These are phyloP conservation scores for Boletus tomentosulus DNA, from an alignment of 768 basidiomycete species.

Conservation along the genomic window DNA sequence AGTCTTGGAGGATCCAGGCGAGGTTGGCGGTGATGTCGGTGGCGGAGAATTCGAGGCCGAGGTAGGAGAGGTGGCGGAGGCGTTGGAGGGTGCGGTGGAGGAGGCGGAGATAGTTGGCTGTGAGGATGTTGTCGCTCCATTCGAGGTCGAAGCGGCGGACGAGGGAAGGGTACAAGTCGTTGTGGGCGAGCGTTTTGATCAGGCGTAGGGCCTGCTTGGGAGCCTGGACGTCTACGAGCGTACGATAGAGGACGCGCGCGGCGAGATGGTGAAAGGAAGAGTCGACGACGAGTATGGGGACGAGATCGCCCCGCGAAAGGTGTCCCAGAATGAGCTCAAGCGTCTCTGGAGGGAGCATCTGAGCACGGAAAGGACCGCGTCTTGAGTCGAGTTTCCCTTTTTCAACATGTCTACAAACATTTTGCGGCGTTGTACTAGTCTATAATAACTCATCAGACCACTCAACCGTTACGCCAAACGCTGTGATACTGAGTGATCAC, in stretches of 20 bases:
- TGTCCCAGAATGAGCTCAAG: constrained; percentile 31
- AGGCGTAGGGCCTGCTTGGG: constrained; percentile 34
- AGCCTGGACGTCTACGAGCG: constrained; percentile 33
- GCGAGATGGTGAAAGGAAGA: constrained; percentile 26
- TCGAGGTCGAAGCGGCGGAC: constrained; percentile 49
- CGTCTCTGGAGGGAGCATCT: constrained; percentile 35
- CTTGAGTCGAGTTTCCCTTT: no score
- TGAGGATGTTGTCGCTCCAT: constrained; percentile 35
- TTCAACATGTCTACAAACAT: no score
- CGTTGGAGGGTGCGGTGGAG: constrained; percentile 41
- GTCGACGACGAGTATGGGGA: constrained; percentile 21
- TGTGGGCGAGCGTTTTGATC: constrained; percentile 38
- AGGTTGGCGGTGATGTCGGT: constrained; percentile 32
- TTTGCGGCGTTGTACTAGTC: no score
- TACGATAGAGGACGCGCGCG: constrained; percentile 34
- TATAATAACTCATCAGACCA: no score
- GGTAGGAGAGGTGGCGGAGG: constrained; percentile 37
- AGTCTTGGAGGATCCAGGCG: constrained; percentile 46
- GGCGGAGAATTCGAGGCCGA: constrained; percentile 48
- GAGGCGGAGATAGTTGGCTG: constrained; percentile 46
- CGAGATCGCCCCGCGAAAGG: constrained; percentile 26
- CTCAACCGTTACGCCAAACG: no score
- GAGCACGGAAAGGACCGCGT: no score
- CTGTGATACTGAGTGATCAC: no score
- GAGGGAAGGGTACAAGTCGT: constrained; percentile 33